Percentiles rank a stretch among this genome's conserved stretches.
Conservation (phyloP, 1,284 basidiomycete species). For the Ustilago trichophora region DNA sequence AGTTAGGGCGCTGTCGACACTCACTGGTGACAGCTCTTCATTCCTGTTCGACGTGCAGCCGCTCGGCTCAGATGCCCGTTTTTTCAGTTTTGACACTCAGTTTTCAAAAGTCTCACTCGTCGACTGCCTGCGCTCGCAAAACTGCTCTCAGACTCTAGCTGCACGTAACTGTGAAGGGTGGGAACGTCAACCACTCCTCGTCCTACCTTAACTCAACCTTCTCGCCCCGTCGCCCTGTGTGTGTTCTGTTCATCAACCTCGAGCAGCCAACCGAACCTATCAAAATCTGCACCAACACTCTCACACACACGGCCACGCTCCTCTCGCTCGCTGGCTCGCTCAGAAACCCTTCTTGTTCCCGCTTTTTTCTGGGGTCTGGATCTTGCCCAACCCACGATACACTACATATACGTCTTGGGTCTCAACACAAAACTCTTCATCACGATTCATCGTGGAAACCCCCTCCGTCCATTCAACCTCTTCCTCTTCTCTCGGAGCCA, state of each 20-base stretch:
- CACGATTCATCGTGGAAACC: not conserved
- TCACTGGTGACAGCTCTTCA: no score
- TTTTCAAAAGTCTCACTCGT: no score
- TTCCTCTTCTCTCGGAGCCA: not conserved
- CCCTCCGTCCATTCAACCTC: not conserved
- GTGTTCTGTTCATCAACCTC: no score
- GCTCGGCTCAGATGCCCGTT: no score
- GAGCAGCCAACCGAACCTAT: no score
- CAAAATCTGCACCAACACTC: no score
- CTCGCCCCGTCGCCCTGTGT: no score
- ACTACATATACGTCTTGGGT: slow-evolving; percentile 1
- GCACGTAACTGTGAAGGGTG: slow-evolving; percentile 4
- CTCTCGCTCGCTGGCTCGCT: not conserved
- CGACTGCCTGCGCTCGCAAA: not conserved
- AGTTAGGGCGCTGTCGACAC: no score
- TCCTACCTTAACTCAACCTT: no score
- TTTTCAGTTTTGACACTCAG: no score
- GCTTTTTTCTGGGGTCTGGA: slow-evolving; percentile 3
- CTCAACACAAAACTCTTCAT: not conserved
- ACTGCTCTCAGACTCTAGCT: not conserved
- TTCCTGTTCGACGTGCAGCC: no score
- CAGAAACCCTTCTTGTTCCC: not conserved
- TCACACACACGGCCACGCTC: no score
- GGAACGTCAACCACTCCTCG: slow-evolving; percentile 3
- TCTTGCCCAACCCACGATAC: not conserved